Evolutionary conservation across 495 filamentous ascomycete genomes (phyloP).

Genomic region (Penicillium lividum): DNA sequence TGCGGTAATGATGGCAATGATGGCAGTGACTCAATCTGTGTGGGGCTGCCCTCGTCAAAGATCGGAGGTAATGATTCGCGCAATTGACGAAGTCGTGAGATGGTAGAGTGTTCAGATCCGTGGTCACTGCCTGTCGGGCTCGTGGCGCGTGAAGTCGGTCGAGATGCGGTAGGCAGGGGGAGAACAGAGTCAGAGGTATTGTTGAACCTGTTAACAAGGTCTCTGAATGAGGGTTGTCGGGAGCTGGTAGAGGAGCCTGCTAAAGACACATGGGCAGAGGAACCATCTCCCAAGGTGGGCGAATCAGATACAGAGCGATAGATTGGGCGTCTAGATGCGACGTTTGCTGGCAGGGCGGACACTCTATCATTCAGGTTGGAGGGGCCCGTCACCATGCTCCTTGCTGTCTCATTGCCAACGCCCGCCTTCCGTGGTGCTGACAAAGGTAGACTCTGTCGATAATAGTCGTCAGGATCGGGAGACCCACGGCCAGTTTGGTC

Average conservation of each 20-base stretch:
- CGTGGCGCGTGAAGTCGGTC: constrained; percentile 35
- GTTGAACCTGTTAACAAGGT: constrained; percentile 64
- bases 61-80: constrained; percentile 23
- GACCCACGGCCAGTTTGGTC: constrained; percentile 33
- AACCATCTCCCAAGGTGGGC: constrained; percentile 22
- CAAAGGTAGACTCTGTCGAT: constrained; percentile 39
- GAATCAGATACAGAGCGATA: constrained; percentile 42
- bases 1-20: constrained; percentile 6
- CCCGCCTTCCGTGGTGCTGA: constrained; percentile 28
- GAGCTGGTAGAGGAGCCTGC: constrained; percentile 29
- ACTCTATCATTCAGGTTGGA: constrained; percentile 23
- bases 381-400: constrained; percentile 23
- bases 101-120: constrained; percentile 23
- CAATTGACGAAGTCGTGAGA: constrained; percentile 32
- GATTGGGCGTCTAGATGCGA: constrained; percentile 26
- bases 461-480: constrained; percentile 57
- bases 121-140: constrained; percentile 37
- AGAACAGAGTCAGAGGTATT: constrained; percentile 55
- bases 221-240: constrained; percentile 57
- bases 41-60: constrained; percentile 10
- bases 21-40: constrained; percentile 14
- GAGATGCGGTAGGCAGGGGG: constrained; percentile 43
- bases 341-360: constrained; percentile 32
- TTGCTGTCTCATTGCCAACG: constrained; percentile 29
- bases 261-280: constrained; percentile 19